These are phyloP conservation scores for Salix brachista DNA, from an alignment of 345 rosid species.

Conservation along the genomic window DNA sequence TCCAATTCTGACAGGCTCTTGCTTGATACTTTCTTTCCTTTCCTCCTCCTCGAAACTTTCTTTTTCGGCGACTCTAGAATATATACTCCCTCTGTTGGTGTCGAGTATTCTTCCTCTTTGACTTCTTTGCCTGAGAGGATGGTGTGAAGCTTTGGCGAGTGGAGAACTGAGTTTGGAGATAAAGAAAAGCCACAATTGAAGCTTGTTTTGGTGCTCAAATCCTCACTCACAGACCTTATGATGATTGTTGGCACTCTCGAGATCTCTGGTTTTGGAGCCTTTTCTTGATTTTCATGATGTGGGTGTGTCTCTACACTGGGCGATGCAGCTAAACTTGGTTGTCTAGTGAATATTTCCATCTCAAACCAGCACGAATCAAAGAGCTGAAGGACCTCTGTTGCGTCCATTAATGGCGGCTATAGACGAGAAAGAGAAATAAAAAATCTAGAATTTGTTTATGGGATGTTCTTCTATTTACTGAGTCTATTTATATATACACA, in stretches of 20 bases:
- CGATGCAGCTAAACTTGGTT: neutral
- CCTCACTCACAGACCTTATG: constrained; percentile 54
- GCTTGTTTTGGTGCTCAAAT: constrained; percentile 31
- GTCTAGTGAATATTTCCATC: constrained; percentile 39
- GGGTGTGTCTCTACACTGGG: constrained; percentile 16
- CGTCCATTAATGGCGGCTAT: constrained; percentile 32
- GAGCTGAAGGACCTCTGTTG: constrained; percentile 28
- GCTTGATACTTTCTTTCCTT: constrained; percentile 32
- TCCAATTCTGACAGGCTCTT: constrained; percentile 69
- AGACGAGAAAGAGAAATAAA: neutral
- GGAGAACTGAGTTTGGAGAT: constrained; percentile 51
- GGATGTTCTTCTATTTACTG: neutral
- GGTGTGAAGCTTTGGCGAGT: constrained; percentile 32
- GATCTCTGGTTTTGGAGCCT: constrained; percentile 14
- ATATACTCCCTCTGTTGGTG: neutral
- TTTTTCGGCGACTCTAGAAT: neutral
- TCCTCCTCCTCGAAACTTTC: neutral
- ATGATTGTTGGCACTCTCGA: constrained; percentile 24
- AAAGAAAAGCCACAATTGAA: constrained; percentile 16
- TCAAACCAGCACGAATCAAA: constrained; percentile 48
- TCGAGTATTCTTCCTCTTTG: constrained; percentile 12
- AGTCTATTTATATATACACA: constrained; percentile 7
- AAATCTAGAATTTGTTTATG: constrained; percentile 1
- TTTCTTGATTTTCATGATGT: constrained; percentile 24
- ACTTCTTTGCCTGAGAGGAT: constrained; percentile 38